Evolutionary conservation across 2,329 filamentous ascomycete species (phyloP).

Genomic region (Colletotrichum sp.): DNA sequence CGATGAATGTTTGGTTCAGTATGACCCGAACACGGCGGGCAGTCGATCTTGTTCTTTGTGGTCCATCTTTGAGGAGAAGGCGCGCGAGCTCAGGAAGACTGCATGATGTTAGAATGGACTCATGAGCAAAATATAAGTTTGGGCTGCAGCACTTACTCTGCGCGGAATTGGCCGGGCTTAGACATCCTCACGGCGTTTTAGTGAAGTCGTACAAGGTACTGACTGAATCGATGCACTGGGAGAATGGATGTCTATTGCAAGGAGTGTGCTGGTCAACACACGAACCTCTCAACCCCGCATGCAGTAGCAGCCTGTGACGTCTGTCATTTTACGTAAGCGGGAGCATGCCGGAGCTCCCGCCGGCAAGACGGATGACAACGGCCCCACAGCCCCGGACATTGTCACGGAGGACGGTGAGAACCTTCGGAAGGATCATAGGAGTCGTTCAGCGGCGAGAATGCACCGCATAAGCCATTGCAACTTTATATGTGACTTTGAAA

Average conservation of each 20-base stretch:
- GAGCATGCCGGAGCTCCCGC: not conserved
- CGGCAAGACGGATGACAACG: not conserved
- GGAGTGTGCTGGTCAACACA: not conserved
- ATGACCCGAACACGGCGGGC: constrained; percentile 38
- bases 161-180: constrained; percentile 18
- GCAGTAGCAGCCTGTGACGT: not conserved
- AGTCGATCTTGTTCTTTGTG: constrained; percentile 23
- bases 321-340: constrained; percentile 9
- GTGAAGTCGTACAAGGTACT: not conserved
- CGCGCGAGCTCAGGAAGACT: constrained; percentile 33
- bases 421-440: not conserved
- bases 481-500: rapidly evolving
- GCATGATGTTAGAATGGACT: not conserved
- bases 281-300: not conserved
- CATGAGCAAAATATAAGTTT: not conserved
- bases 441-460: rapidly evolving
- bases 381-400: not conserved
- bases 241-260: not conserved
- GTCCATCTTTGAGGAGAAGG: constrained; percentile 30
- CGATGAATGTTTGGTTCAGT: constrained; percentile 34
- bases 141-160: not conserved
- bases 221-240: too few species aligned
- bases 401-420: not conserved
- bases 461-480: not conserved
- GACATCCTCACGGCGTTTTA: not conserved